Conservation (phyloP, 2,329 filamentous ascomycete genomes). For the Alternaria sp. region DNA sequence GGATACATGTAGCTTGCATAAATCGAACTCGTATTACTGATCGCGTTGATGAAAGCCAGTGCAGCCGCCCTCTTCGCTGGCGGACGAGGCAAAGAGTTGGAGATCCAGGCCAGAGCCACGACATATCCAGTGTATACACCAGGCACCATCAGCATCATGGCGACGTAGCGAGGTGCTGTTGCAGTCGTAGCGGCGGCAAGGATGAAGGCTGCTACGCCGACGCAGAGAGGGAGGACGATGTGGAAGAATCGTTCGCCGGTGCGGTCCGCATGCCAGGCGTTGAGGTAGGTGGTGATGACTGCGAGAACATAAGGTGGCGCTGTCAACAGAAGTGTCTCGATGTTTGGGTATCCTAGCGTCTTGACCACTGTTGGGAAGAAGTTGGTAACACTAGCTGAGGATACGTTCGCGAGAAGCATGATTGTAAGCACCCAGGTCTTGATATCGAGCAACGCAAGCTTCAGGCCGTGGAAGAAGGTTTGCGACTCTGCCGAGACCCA, state of each 20-base stretch:
- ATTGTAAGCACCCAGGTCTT: constrained; percentile 51
- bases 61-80: constrained; percentile 76
- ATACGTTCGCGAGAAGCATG: constrained; percentile 50
- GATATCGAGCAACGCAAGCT: constrained; percentile 48
- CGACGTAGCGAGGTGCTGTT: constrained; percentile 68
- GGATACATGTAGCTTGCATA: constrained; percentile 74
- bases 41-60: constrained; percentile 76
- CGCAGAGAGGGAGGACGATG: constrained; percentile 65
- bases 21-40: constrained; percentile 72
- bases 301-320: constrained; percentile 57
- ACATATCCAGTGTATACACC: constrained; percentile 67
- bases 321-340: constrained; percentile 57
- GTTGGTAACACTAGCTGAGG: constrained; percentile 49
- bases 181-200: constrained; percentile 68
- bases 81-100: constrained; percentile 75
- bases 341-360: constrained; percentile 63
- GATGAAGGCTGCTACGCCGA: constrained; percentile 70
- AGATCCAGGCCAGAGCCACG: constrained; percentile 75
- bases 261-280: constrained; percentile 73
- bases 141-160: constrained; percentile 74
- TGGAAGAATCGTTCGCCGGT: constrained; percentile 76
- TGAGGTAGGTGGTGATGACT: constrained; percentile 66
- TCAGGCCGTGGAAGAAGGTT: constrained; percentile 49
- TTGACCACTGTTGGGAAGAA: constrained; percentile 70
- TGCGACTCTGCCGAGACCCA: constrained; percentile 46